Evolutionary conservation across 495 filamentous ascomycete species (phyloP).

Genomic region (Tuber magnatum): DNA sequence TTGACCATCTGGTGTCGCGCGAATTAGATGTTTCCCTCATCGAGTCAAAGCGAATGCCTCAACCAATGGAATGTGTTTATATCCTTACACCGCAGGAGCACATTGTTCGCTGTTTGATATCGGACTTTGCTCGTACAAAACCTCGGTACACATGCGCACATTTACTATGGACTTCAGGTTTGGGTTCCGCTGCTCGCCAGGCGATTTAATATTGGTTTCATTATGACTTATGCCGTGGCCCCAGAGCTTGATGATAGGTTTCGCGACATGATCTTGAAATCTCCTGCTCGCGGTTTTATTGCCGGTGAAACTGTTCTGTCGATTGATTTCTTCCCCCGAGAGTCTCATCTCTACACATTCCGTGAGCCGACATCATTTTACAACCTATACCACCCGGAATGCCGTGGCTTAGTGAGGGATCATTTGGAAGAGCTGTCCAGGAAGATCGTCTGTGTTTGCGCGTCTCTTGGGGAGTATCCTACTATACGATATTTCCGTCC

Average conservation of each 20-base stretch:
- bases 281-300: constrained; percentile 62
- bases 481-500: constrained; percentile 84
- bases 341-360: constrained; percentile 86
- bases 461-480: constrained; percentile 45
- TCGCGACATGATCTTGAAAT: constrained; percentile 39
- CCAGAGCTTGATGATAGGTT: constrained; percentile 33
- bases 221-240: constrained; percentile 43
- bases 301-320: constrained; percentile 65
- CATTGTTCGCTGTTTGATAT: constrained; percentile 86
- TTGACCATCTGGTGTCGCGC: background rate
- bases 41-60: constrained; percentile 69
- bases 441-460: constrained; percentile 58
- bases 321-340: constrained; percentile 79
- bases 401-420: constrained; percentile 69
- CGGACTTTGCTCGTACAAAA: constrained; percentile 73
- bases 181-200: constrained; percentile 31
- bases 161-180: constrained; percentile 82
- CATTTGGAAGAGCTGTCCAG: constrained; percentile 78
- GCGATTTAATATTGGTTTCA: constrained; percentile 36
- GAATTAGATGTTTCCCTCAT: constrained; percentile 47
- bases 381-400: constrained; percentile 80
- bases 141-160: constrained; percentile 55
- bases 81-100: constrained; percentile 74
- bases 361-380: constrained; percentile 93
- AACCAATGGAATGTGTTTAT: constrained; percentile 91